Evolutionary conservation across 2,329 filamentous ascomycete species (phyloP), one percentile per base, ranked within the genome.

Genomic region (Microcyclospora pomicola): DNA sequence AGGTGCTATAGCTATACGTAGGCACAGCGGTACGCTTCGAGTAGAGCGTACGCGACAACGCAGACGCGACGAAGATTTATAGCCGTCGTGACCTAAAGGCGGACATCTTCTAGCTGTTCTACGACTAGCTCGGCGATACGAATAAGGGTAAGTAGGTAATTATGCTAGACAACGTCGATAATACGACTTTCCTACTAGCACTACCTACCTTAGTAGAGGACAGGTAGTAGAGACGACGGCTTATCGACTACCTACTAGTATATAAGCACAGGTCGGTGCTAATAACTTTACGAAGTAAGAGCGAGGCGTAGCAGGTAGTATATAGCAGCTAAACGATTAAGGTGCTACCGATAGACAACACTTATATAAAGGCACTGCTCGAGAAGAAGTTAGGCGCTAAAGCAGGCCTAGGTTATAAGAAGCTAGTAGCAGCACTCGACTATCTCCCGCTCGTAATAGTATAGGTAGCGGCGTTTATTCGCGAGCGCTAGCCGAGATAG

Each of bases 381-480:
- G 28, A 35, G 15, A 52, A 46, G 11, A 53, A 50, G 40, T 38
- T 55, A 2, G 41, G 37, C 1, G 6, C 27, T 12, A 13, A 30
- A 7, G 39, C 44, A 29, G 31, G 38, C 9, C 14, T n/a, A 11
- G 37, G 35, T 12, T 35, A 35, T 6, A 12, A 34, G 3, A 13
- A 43, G 24, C 46, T 54, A 1, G 40, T 36, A n/a, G 19, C 36
- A 2, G 48, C 46, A 11, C 53, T 62, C 1, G 56, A 58, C 0
- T 45, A 37, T 36, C 54, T 59, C 38, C 59, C 57, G 27, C 56
- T 60, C 24, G 57, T 56, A 0, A 53, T 61, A 10, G 38, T 40
- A 2, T 54, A 61, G 35, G 59, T 58, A 4, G 49, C 52, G 15
- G 49, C 55, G 5, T 61, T 56, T 36, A 61, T 62, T 34, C 24